These are phyloP conservation scores for Acer saccharum DNA, from an alignment of 345 rosid genomes.

Conservation along the genomic window DNA sequence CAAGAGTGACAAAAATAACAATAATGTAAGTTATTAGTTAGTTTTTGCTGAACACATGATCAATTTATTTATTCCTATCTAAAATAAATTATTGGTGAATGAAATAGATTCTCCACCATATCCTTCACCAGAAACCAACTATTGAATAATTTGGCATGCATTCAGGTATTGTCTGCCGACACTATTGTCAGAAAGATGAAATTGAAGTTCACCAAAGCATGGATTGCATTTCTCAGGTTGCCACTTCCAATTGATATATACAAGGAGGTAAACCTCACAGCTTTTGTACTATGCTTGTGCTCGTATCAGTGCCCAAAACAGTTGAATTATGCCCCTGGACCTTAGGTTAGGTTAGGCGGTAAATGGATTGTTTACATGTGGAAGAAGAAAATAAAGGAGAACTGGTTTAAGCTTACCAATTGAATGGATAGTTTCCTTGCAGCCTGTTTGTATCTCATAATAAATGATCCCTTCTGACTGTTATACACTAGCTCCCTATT, in stretches of 20 bases:
- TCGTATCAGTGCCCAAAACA: not conserved
- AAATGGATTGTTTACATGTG: not conserved
- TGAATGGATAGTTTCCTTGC: too few relatives aligned
- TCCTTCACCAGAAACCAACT: not conserved
- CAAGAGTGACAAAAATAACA: conserved; percentile 36
- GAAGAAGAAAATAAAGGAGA: not conserved
- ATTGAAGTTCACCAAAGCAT: conserved; percentile 84
- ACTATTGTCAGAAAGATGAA: conserved; percentile 75
- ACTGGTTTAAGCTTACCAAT: not conserved
- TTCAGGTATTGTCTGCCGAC: conserved; percentile 63
- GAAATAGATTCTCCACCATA: not conserved
- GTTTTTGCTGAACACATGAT: conserved; percentile 8
- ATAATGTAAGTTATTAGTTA: conserved; percentile 43
- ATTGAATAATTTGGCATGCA: not conserved
- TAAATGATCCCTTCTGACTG: not conserved
- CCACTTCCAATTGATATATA: conserved; percentile 83
- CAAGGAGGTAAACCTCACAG: conserved; percentile 69
- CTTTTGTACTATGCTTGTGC: not conserved
- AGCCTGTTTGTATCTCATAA: not conserved
- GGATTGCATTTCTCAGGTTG: conserved; percentile 88
- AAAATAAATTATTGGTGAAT: not conserved
- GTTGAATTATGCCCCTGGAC: not conserved
- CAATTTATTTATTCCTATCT: not conserved
- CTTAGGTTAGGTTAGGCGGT: not conserved
- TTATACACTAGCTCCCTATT: not conserved